Evolutionary conservation across 129 eudicot genomes (phyloP).

Genomic region (Helianthus tuberosus): DNA sequence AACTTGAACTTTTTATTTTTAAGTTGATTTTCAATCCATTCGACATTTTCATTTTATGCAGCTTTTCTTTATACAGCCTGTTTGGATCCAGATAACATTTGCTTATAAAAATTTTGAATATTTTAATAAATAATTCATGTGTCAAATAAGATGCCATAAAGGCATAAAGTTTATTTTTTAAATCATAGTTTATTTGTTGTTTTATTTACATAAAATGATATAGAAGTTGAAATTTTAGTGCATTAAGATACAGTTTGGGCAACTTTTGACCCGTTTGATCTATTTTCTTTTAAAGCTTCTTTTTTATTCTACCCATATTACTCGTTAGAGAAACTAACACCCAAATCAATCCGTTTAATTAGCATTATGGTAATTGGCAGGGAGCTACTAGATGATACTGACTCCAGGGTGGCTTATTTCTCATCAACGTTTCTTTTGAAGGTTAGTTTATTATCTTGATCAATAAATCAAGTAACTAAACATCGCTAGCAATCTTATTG

Average conservation of each 20-base stretch:
- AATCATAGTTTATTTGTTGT: not conserved
- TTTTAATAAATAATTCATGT: not conserved
- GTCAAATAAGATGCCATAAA: not conserved
- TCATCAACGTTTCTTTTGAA: slow-evolving; percentile 95
- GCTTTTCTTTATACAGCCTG: not conserved
- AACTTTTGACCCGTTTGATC: slow-evolving; percentile 3
- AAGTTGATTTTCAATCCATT: not conserved
- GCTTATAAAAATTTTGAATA: not conserved
- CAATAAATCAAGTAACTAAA: slow-evolving; percentile 9
- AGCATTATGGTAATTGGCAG: slow-evolving; percentile 48
- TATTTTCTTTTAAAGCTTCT: not conserved
- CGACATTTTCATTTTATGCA: not conserved
- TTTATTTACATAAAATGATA: not conserved
- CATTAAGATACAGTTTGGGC: not conserved
- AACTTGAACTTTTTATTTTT: not conserved
- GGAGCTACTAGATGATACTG: slow-evolving; percentile 95
- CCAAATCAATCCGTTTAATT: not conserved
- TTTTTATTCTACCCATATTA: not conserved
- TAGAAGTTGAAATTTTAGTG: not conserved
- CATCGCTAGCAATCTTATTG: slow-evolving; percentile 14
- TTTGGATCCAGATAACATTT: not conserved
- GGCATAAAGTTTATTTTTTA: not conserved
- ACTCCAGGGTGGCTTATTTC: slow-evolving; percentile 98
- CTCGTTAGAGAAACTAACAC: not conserved
- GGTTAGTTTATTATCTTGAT: slow-evolving; percentile 44